These are phyloP conservation scores for Alternaria brassicicola DNA, from an alignment of 2,329 filamentous ascomycete genomes.

Conservation along the genomic window DNA sequence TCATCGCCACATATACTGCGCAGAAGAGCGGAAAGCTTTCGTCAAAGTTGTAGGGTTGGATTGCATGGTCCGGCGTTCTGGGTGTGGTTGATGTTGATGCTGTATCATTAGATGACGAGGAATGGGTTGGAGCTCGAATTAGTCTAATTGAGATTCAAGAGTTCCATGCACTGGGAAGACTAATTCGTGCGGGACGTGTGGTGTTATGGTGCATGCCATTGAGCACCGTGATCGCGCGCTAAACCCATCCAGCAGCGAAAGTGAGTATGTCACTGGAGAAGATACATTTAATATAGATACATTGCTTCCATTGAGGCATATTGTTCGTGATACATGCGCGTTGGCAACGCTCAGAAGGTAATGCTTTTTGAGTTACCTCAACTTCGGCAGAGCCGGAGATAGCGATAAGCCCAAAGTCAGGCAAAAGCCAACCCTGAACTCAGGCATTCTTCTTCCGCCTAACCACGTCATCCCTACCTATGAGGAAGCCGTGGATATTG, in stretches of 20 bases:
- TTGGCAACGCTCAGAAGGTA: not conserved
- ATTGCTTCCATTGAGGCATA: not conserved
- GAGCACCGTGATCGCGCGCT: slow-evolving; percentile 18
- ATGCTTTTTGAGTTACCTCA: too few species aligned
- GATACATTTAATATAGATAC: not conserved
- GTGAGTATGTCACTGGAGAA: not conserved
- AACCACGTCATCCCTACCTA: too few species aligned
- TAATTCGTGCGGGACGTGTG: not conserved
- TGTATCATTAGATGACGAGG: slow-evolving; percentile 5
- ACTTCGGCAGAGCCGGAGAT: too few species aligned
- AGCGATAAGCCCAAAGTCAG: too few species aligned
- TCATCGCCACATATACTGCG: slow-evolving; percentile 57
- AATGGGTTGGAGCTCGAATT: not conserved
- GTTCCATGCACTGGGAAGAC: not conserved
- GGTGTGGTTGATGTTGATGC: not conserved
- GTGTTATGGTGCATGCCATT: not conserved
- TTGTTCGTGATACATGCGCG: not conserved
- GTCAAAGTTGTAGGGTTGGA: slow-evolving; percentile 27
- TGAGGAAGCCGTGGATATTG: too few species aligned
- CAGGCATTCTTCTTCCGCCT: too few species aligned
- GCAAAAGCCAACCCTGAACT: too few species aligned
- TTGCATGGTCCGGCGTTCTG: not conserved
- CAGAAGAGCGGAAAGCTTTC: slow-evolving; percentile 51
- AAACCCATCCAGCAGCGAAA: not conserved
- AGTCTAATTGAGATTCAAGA: not conserved